Evolutionary conservation across 202 grass and related monocot species (phyloP).

Genomic region (Elaeis oleifera): DNA sequence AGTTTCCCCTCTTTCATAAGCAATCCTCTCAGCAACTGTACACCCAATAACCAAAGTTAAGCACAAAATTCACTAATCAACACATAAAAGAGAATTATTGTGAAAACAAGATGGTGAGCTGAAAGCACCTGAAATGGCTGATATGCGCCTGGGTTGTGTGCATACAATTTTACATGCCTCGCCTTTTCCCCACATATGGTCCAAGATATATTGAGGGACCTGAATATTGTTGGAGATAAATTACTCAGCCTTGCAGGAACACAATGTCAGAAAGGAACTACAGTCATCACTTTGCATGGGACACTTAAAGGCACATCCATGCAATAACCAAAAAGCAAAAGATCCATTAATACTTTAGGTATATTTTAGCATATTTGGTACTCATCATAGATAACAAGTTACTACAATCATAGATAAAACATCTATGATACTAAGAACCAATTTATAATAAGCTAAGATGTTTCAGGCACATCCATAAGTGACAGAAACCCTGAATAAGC

Average conservation of each 20-base stretch:
- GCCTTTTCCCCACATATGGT: slow-evolving; percentile 83
- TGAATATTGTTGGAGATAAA: slow-evolving; percentile 22
- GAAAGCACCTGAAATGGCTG: slow-evolving; percentile 82
- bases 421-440: too few relatives aligned
- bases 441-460: too few relatives aligned
- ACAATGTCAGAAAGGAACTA: not conserved
- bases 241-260: not conserved
- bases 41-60: slow-evolving; percentile 17
- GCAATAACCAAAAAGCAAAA: too few relatives aligned
- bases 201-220: slow-evolving; percentile 99
- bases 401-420: too few relatives aligned
- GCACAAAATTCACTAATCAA: slow-evolving; percentile 1
- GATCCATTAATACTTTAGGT: too few relatives aligned
- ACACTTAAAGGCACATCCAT: too few relatives aligned
- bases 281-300: too few relatives aligned
- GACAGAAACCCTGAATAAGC: too few relatives aligned
- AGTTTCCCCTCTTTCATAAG: slow-evolving; percentile 84
- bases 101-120: not conserved
- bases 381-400: too few relatives aligned
- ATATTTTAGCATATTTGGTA: too few relatives aligned
- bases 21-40: slow-evolving; percentile 89
- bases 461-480: too few relatives aligned
- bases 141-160: slow-evolving; percentile 93
- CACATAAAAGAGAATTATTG: slow-evolving; percentile 18
- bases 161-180: slow-evolving; percentile 89